These are phyloP conservation scores for Hericium coralloides DNA, from an alignment of 768 basidiomycete genomes.

Conservation along the genomic window DNA sequence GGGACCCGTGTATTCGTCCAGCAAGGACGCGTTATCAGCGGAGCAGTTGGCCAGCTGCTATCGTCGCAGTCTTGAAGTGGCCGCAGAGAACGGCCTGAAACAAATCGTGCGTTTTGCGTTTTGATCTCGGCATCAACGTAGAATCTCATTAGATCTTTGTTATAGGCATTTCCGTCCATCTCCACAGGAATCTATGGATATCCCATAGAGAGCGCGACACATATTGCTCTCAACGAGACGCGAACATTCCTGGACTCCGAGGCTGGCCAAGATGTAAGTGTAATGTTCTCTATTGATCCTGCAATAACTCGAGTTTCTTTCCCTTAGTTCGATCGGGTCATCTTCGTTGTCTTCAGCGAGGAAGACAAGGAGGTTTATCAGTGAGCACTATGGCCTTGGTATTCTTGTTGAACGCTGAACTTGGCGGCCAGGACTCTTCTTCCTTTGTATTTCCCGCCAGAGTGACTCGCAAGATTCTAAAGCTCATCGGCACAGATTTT, in stretches of 20 bases:
- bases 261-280: conserved; percentile 28
- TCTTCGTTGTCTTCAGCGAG: conserved; percentile 69
- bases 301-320: neutral
- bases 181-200: conserved; percentile 78
- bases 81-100: conserved; percentile 47
- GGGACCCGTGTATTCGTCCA: conserved; percentile 55
- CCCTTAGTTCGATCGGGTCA: conserved; percentile 48
- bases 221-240: conserved; percentile 52
- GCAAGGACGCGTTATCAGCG: conserved; percentile 35
- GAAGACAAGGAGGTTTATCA: conserved; percentile 55
- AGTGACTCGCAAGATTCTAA: neutral
- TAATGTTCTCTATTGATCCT: neutral
- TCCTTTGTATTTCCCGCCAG: neutral
- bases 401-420: neutral
- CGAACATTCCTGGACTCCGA: conserved; percentile 50
- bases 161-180: conserved; percentile 71
- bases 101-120: conserved; percentile 42
- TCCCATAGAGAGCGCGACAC: conserved; percentile 64
- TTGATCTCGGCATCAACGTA: neutral
- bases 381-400: conserved; percentile 31
- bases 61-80: conserved; percentile 49
- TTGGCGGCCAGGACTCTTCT: neutral
- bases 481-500: too few species aligned
- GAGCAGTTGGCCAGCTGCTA: conserved; percentile 63
- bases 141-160: too few species aligned